phyloP scores from a whole-genome alignment of 495 filamentous ascomycete species.

The Cetradonia linearis region DNA sequence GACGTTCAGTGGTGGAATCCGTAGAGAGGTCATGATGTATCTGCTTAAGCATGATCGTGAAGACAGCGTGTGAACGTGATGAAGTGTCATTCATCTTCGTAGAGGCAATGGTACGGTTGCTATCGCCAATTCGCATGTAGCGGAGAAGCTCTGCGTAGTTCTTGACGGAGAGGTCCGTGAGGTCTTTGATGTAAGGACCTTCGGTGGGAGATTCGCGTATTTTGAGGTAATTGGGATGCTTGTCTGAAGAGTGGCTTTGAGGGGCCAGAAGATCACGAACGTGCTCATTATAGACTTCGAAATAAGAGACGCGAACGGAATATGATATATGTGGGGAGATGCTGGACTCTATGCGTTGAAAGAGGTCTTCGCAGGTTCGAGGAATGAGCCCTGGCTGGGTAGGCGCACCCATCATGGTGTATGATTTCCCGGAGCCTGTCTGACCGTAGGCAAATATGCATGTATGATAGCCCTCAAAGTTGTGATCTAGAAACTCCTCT shows the following conservation, averaged over 20 bases:
- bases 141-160: constrained; percentile 74
- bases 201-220: constrained; percentile 92
- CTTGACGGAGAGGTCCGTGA: constrained; percentile 84
- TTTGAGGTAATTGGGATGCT: constrained; percentile 84
- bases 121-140: constrained; percentile 83
- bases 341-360: constrained; percentile 82
- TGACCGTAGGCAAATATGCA: constrained; percentile 99
- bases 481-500: constrained; percentile 96
- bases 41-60: constrained; percentile 95
- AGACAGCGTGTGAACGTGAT: constrained; percentile 88
- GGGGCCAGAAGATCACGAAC: constrained; percentile 88
- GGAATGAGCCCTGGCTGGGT: constrained; percentile 86
- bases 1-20: constrained; percentile 90
- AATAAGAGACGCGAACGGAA: constrained; percentile 94
- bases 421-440: constrained; percentile 94
- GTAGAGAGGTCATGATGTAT: constrained; percentile 90
- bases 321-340: constrained; percentile 82
- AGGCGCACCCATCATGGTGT: constrained; percentile 97
- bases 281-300: constrained; percentile 99
- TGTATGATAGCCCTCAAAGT: constrained; percentile 98
- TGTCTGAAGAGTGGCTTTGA: constrained; percentile 38
- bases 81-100: constrained; percentile 99
- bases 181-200: constrained; percentile 94
- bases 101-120: constrained; percentile 79
- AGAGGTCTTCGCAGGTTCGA: constrained; percentile 92